A percentile compares a stretch with the other conserved stretches of the same genome.
These are phyloP conservation scores for Cyberlindnera sargentensis DNA, from an alignment of 805 yeast species.

Conservation along the genomic window DNA sequence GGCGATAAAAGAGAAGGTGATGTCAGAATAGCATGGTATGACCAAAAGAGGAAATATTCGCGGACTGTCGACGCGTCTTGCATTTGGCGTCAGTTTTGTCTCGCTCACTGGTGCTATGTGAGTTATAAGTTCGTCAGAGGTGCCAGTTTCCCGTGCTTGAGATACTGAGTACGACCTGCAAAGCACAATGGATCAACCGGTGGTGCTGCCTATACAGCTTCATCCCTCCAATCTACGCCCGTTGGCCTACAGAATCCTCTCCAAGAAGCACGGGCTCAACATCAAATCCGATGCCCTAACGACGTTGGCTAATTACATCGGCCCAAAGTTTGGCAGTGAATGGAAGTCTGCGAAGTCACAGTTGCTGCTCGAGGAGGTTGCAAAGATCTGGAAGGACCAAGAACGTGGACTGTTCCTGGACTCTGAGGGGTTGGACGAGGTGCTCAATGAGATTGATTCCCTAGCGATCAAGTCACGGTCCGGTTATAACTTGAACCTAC, in stretches of 20 bases:
- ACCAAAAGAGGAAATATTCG: too few relatives aligned
- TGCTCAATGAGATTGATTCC: conserved; percentile 50
- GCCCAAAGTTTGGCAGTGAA: conserved; percentile 71
- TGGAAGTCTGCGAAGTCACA: conserved; percentile 73
- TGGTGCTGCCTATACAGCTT: conserved; percentile 65
- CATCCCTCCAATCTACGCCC: conserved; percentile 85
- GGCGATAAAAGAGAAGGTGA: too few relatives aligned
- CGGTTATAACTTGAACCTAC: not conserved
- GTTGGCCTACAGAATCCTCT: conserved; percentile 78
- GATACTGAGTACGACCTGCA: too few relatives aligned
- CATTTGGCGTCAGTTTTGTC: too few relatives aligned
- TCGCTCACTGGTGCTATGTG: too few relatives aligned
- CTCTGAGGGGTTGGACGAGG: conserved; percentile 56
- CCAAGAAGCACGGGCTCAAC: conserved; percentile 89
- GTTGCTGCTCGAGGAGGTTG: conserved; percentile 66
- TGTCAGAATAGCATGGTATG: too few relatives aligned
- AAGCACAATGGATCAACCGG: conserved; percentile 14
- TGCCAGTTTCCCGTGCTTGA: too few relatives aligned
- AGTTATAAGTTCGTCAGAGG: too few relatives aligned
- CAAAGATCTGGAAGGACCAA: conserved; percentile 79
- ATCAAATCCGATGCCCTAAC: conserved; percentile 79
- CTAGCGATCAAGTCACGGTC: conserved; percentile 14
- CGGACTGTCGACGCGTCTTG: too few relatives aligned
- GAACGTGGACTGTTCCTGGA: conserved; percentile 84
- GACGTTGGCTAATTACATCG: conserved; percentile 66